These are phyloP conservation scores for Hibiscus mutabilis DNA, from an alignment of 345 rosid genomes.

Conservation along the genomic window DNA sequence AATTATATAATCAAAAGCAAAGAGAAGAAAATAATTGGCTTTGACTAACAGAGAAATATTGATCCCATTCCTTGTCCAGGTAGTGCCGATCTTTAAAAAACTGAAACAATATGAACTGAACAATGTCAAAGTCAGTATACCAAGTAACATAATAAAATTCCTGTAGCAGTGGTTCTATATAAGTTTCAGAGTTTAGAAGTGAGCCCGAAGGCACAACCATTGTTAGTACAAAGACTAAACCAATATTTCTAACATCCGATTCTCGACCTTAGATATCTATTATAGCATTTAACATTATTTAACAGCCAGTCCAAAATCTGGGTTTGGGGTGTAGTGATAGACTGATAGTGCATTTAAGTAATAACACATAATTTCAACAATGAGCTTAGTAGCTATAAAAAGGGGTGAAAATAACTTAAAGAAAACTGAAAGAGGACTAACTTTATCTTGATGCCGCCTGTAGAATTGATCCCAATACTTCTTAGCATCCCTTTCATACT, in stretches of 20 bases:
- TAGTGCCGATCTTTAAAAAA: slow-evolving; percentile 95
- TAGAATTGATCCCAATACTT: slow-evolving; percentile 89
- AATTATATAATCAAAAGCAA: slow-evolving; percentile 5
- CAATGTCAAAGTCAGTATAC: neutral
- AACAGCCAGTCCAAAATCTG: neutral
- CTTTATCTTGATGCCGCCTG: slow-evolving; percentile 77
- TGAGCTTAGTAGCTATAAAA: neutral
- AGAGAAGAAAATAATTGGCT: slow-evolving; percentile 1
- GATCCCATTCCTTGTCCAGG: slow-evolving; percentile 93
- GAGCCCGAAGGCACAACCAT: neutral
- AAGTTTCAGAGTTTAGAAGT: neutral
- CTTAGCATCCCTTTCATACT: slow-evolving; percentile 80
- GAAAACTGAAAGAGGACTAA: slow-evolving; percentile 12
- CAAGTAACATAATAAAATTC: neutral
- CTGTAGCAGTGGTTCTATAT: neutral
- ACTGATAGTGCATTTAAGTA: neutral
- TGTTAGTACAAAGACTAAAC: neutral
- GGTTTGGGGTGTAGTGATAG: neutral
- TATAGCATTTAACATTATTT: neutral
- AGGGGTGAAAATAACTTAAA: neutral
- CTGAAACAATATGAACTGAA: slow-evolving; percentile 26
- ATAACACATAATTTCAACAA: neutral
- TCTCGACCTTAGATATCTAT: neutral
- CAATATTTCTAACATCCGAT: neutral
- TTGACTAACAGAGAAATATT: slow-evolving; percentile 60